Percentiles rank a stretch among this genome's conserved stretches.
phyloP scores from a whole-genome alignment of 305 asterid species.

The Plantago lanceolata region DNA sequence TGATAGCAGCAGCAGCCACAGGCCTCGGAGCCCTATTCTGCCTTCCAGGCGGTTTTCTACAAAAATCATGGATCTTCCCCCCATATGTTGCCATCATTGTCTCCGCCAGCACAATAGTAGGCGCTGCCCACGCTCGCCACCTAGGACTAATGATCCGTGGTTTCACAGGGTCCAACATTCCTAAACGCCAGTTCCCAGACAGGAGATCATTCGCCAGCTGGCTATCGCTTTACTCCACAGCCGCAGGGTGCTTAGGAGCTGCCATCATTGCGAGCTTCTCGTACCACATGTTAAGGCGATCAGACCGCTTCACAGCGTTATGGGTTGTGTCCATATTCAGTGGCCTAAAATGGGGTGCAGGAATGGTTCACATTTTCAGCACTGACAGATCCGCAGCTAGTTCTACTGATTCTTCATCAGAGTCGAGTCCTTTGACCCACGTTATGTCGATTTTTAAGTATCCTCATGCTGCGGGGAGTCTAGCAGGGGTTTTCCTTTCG shows the following conservation, averaged over 20 bases:
- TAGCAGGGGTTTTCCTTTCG: slow-evolving; percentile 68
- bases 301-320: slow-evolving; percentile 59
- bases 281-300: slow-evolving; percentile 60
- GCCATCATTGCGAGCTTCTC: slow-evolving; percentile 66
- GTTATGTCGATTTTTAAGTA: slow-evolving; percentile 58
- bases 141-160: slow-evolving; percentile 72
- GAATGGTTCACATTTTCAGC: slow-evolving; percentile 55
- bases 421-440: slow-evolving; percentile 34
- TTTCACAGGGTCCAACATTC: slow-evolving; percentile 51
- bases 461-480: slow-evolving; percentile 77
- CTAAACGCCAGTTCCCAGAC: slow-evolving; percentile 37
- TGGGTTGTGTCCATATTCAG: slow-evolving; percentile 90
- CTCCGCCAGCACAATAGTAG: slow-evolving; percentile 59
- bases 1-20: slow-evolving; percentile 66
- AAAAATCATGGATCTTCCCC: slow-evolving; percentile 66
- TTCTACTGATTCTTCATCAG: slow-evolving; percentile 20
- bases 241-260: slow-evolving; percentile 73
- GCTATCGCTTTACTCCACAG: slow-evolving; percentile 68
- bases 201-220: slow-evolving; percentile 55
- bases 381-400: slow-evolving; percentile 35
- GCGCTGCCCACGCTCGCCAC: slow-evolving; percentile 65
- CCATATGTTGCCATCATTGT: slow-evolving; percentile 65
- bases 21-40: slow-evolving; percentile 80
- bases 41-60: slow-evolving; percentile 77
- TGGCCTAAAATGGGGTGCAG: slow-evolving; percentile 71